Evolutionary conservation across 345 rosid genomes (phyloP), one percentile per base, ranked within the genome.

Genomic region (Odontarrhena argentea): DNA sequence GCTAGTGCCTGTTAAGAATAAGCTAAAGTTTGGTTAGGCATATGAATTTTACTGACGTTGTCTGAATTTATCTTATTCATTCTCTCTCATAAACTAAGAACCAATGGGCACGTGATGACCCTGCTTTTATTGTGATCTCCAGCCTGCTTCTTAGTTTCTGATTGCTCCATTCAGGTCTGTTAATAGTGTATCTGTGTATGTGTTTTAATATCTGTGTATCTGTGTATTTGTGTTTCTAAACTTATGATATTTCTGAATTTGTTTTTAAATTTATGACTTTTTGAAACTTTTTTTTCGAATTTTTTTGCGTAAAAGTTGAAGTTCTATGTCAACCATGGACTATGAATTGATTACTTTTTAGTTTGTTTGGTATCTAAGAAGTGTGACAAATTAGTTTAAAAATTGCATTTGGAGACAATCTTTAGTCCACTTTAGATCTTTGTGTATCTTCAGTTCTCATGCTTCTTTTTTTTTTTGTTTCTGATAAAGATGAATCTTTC

Each of bases 31-130:
- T 57, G 18, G 25, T 34, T 15, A 40, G 40, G 48, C 54, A 28
- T 46, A 48, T 56, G 9, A 57, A 43, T 56, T 53, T 13, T 41
- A 12, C 37, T 69, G 46, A 44, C 41, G 44, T 45, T 61, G 22
- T 46, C 41, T 67, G 55, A 53, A 58, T 51, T 44, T 68, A 40
- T 53, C 18, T 58, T 35, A 13, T 59, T 68, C n/a, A 68, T 34
- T 45, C 60, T 68, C 59, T 74, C 51, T 66, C 92, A 95, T 97
- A 95, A 89, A 95, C 99, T 66, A 95, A 95, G 80, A 95, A 94
- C 80, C 99, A 95, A 76, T 95, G 99, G 99, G 99, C 99, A 60
- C 97, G 99, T 59, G 99, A 95, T 24, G 99, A 95, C 78, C 99
- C 99, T 64, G 99, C 99, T 38, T 95, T 95, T 86, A 79, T 89